Conservation (phyloP, 148 eudicot genomes). For the Salicornia ramosissima region DNA sequence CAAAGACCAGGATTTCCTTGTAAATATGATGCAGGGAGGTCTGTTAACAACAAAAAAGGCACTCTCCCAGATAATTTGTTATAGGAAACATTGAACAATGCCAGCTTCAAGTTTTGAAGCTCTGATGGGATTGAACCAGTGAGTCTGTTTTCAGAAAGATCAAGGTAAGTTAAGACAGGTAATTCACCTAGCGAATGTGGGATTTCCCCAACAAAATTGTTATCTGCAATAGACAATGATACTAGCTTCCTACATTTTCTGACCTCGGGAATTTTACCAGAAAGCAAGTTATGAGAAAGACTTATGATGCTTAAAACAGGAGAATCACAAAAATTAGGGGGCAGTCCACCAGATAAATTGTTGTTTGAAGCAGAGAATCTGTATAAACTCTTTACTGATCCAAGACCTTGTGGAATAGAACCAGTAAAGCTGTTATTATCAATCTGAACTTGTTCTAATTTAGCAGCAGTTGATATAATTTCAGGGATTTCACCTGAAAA, state of each 20-base stretch:
- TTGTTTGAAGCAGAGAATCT: constrained; percentile 87
- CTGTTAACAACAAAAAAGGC: constrained; percentile 52
- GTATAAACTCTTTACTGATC: constrained; percentile 58
- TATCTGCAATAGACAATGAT: constrained; percentile 66
- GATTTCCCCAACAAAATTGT: constrained; percentile 60
- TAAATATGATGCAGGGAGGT: constrained; percentile 81
- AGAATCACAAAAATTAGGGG: constrained; percentile 83
- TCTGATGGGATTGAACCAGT: constrained; percentile 73
- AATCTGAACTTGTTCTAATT: constrained; percentile 89
- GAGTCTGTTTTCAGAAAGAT: constrained; percentile 74
- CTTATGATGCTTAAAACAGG: constrained; percentile 83
- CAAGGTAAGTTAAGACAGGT: constrained; percentile 87
- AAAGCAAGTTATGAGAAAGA: constrained; percentile 63
- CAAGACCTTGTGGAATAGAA: constrained; percentile 67
- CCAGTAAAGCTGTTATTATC: constrained; percentile 81
- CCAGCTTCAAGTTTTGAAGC: constrained; percentile 78
- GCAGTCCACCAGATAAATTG: constrained; percentile 58
- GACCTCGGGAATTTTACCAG: constrained; percentile 63
- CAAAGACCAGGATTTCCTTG: constrained; percentile 74
- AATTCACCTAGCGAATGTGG: constrained; percentile 66
- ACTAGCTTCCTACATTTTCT: constrained; percentile 62
- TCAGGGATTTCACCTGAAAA: constrained; percentile 74
- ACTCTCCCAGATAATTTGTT: constrained; percentile 65
- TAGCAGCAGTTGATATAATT: constrained; percentile 49
- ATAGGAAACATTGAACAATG: constrained; percentile 78